Evolutionary conservation across 129 eudicot species (phyloP).

Genomic region (Chrysanthemum makinoi): DNA sequence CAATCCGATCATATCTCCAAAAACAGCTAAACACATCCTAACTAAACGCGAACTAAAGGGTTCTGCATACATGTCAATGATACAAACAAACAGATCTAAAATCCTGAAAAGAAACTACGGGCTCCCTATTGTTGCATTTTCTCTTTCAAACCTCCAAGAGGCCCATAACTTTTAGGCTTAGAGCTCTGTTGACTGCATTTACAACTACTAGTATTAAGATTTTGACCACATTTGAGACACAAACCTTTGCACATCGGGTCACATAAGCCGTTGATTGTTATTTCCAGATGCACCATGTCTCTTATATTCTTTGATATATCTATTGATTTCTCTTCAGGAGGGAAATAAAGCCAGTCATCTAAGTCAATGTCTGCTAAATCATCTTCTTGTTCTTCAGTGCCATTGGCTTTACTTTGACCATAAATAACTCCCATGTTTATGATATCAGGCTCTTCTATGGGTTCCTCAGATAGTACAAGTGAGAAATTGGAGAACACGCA

Average conservation of each 20-base stretch:
- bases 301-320: conserved; percentile 87
- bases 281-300: conserved; percentile 86
- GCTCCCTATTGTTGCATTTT: conserved; percentile 47
- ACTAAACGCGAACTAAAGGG: too few species aligned
- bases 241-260: conserved; percentile 75
- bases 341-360: conserved; percentile 82
- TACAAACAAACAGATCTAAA: conserved; percentile 1
- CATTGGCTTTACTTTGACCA: conserved; percentile 41
- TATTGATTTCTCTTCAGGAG: conserved; percentile 59
- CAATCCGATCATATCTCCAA: too few species aligned
- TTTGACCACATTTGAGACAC: conserved; percentile 71
- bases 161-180: conserved; percentile 50
- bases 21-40: too few species aligned
- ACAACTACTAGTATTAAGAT: conserved; percentile 62
- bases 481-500: conserved; percentile 70
- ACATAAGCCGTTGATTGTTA: conserved; percentile 59
- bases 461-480: conserved; percentile 73
- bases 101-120: not conserved
- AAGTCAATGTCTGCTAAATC: conserved; percentile 55
- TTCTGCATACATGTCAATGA: not conserved
- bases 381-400: conserved; percentile 35
- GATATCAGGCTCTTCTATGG: conserved; percentile 70
- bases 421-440: conserved; percentile 60
- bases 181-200: conserved; percentile 40
- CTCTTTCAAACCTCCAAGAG: conserved; percentile 59